Evolutionary conservation across 805 yeast species (phyloP).

Genomic region (Myxozyma neglecta): DNA sequence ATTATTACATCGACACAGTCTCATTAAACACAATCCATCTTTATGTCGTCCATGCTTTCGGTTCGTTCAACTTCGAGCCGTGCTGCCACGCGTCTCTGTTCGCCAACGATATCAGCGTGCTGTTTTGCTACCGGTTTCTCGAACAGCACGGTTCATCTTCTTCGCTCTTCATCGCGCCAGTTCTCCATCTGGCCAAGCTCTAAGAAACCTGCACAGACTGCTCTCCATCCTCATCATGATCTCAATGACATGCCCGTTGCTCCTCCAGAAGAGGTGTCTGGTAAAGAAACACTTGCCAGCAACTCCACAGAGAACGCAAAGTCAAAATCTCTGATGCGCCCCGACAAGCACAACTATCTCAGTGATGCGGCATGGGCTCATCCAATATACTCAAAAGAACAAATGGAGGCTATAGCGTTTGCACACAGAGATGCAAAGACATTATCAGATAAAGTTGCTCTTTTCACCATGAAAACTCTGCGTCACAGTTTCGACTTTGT

Average conservation of each 20-base stretch:
- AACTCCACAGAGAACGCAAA: neutral
- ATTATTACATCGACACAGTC: too few species aligned
- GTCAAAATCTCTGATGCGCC: conserved; percentile 16
- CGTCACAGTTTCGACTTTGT: conserved; percentile 57
- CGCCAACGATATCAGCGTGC: neutral
- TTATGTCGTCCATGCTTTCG: neutral
- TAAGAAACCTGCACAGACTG: neutral
- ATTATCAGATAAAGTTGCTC: conserved; percentile 55
- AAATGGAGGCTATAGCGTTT: conserved; percentile 47
- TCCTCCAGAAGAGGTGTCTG: neutral
- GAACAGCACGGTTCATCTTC: neutral
- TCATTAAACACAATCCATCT: too few species aligned
- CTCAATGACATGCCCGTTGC: conserved; percentile 3
- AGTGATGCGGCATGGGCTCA: conserved; percentile 44
- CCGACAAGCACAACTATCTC: conserved; percentile 27
- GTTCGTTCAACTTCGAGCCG: neutral
- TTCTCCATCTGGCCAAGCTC: conserved; percentile 1
- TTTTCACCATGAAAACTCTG: conserved; percentile 46
- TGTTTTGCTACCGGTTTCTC: neutral
- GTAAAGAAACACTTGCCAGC: neutral
- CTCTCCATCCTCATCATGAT: neutral
- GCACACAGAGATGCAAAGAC: conserved; percentile 55
- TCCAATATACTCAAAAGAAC: conserved; percentile 43
- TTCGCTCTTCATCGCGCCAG: conserved; percentile 1
- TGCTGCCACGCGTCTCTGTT: neutral